Evolutionary conservation across 768 basidiomycete genomes (phyloP).

Genomic region (Serendipita sp.): DNA sequence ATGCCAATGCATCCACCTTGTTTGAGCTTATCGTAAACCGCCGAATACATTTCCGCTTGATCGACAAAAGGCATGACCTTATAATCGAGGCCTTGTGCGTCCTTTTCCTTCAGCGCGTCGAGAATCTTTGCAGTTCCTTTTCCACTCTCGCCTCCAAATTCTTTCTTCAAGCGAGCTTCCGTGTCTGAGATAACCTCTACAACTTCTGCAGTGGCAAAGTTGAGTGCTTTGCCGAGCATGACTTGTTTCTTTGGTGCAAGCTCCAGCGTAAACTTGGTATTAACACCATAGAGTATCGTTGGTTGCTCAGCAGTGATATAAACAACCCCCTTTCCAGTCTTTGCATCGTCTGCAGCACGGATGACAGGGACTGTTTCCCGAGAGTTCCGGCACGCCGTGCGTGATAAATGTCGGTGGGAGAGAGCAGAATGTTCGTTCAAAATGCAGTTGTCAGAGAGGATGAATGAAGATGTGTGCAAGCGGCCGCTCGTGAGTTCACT

Average conservation of each 20-base stretch:
- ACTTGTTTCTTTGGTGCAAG: constrained; percentile 71
- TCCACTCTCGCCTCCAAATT: constrained; percentile 69
- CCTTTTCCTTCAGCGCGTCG: constrained; percentile 48
- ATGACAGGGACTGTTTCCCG: constrained; percentile 63
- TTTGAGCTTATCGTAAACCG: constrained; percentile 76
- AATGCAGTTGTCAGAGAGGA: background rate
- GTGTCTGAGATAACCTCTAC: constrained; percentile 81
- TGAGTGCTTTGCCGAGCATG: constrained; percentile 65
- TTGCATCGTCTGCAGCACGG: constrained; percentile 77
- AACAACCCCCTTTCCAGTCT: constrained; percentile 55
- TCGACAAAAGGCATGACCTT: constrained; percentile 79
- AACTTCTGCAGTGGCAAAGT: constrained; percentile 67
- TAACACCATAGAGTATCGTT: constrained; percentile 64
- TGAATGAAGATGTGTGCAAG: background rate
- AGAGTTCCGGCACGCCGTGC: background rate
- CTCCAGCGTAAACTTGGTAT: constrained; percentile 59
- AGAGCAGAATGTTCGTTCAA: background rate
- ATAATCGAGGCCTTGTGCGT: constrained; percentile 50
- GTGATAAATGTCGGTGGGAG: background rate
- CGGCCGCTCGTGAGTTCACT: background rate
- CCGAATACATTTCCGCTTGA: constrained; percentile 85
- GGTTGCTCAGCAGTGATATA: constrained; percentile 60
- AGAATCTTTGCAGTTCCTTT: constrained; percentile 51
- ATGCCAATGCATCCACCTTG: constrained; percentile 88
- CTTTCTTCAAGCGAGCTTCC: constrained; percentile 65